A percentile compares a stretch with the other conserved stretches of the same genome.
Conservation (phyloP, 192 early-diverging fungal genomes). For the Linnemannia elongata region DNA sequence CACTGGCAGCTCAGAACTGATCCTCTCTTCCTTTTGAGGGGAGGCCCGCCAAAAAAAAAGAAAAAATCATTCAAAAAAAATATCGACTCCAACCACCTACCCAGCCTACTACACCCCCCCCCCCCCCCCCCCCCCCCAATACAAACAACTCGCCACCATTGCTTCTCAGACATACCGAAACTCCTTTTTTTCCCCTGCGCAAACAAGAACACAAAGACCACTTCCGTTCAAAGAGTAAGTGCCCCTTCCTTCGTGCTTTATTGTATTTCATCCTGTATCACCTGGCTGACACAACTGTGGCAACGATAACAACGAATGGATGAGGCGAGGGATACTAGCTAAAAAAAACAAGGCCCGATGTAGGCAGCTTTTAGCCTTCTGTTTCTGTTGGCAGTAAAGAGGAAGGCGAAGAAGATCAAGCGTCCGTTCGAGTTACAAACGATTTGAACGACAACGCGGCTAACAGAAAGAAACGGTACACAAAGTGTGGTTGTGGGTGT, state of each 20-base stretch:
- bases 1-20: background rate
- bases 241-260: background rate
- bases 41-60: background rate
- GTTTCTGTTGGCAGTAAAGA: too few species aligned
- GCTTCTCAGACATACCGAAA: background rate
- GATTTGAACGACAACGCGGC: too few species aligned
- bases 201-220: background rate
- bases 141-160: background rate
- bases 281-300: background rate
- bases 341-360: too few species aligned
- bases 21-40: slow-evolving; percentile 8
- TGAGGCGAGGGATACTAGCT: too few species aligned
- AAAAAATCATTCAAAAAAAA: background rate
- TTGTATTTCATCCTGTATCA: background rate
- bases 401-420: too few species aligned
- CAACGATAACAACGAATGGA: too few species aligned
- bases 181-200: background rate
- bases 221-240: background rate
- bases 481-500: too few species aligned
- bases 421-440: too few species aligned
- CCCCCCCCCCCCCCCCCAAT: background rate
- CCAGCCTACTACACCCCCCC: background rate
- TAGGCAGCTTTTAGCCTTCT: too few species aligned
- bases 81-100: background rate
- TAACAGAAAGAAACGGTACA: too few species aligned